A percentile compares a stretch with the other conserved stretches of the same genome.
Evolutionary conservation across 2,329 filamentous ascomycete species (phyloP).

Genomic region (Stromatinia cepivora): DNA sequence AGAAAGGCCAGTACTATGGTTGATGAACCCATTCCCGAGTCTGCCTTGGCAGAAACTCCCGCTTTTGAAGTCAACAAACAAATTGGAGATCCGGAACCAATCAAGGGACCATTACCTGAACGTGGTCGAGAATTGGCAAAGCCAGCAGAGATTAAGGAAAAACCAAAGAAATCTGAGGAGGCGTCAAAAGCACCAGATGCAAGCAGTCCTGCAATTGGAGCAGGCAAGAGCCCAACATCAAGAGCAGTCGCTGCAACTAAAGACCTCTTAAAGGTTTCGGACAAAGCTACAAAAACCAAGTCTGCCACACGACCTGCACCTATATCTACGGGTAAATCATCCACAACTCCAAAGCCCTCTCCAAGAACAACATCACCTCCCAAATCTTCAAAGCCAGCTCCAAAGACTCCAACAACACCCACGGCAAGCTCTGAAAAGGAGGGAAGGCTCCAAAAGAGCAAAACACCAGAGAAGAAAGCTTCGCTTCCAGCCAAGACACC

Average conservation of each 20-base stretch:
- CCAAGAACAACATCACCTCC: slow-evolving; percentile 24
- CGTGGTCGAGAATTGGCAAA: slow-evolving; percentile 21
- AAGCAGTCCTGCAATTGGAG: neutral
- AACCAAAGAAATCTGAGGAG: slow-evolving; percentile 17
- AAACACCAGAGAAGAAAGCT: slow-evolving; percentile 29
- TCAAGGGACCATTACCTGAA: slow-evolving; percentile 22
- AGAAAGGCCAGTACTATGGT: slow-evolving; percentile 35
- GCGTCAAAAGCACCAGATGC: neutral
- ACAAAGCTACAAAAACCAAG: slow-evolving; percentile 16
- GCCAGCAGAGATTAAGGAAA: slow-evolving; percentile 28
- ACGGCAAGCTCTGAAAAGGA: neutral
- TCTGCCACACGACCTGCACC: slow-evolving; percentile 12
- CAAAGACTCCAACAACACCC: slow-evolving; percentile 23
- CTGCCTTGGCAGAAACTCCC: slow-evolving; percentile 35
- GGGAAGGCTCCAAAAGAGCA: slow-evolving; percentile 26
- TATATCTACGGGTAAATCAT: slow-evolving; percentile 18
- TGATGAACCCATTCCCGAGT: slow-evolving; percentile 37
- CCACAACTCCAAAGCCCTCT: slow-evolving; percentile 11
- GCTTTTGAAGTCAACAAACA: slow-evolving; percentile 30
- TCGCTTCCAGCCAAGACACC: slow-evolving; percentile 37
- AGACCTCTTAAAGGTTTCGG: neutral
- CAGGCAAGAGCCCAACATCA: slow-evolving; percentile 9
- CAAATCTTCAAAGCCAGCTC: slow-evolving; percentile 28
- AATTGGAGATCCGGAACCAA: slow-evolving; percentile 25
- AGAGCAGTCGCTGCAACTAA: slow-evolving; percentile 6